phyloP scores from a whole-genome alignment of 805 yeast species.

The Suhomyces sp. region DNA sequence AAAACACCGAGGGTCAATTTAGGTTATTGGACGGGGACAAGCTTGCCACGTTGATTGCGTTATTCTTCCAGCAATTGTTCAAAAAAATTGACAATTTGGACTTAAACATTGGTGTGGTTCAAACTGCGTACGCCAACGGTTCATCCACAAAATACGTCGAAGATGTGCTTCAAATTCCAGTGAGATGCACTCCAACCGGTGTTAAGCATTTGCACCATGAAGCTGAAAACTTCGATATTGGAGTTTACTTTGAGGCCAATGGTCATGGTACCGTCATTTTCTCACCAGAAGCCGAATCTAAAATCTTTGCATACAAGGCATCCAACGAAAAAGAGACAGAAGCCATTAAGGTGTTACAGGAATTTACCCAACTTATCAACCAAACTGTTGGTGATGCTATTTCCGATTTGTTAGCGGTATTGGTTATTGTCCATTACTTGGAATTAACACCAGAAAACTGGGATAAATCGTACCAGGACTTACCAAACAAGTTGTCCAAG shows the following conservation, averaged over 20 bases:
- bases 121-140: constrained; percentile 98
- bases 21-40: constrained; percentile 87
- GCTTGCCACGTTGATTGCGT: constrained; percentile 81
- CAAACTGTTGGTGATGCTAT: constrained; percentile 99
- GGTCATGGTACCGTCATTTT: constrained; percentile 98
- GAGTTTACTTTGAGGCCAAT: constrained; percentile 96
- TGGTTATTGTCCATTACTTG: constrained; percentile 59
- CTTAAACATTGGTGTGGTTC: constrained; percentile 75
- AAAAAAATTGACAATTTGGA: constrained; percentile 47
- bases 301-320: constrained; percentile 34
- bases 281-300: constrained; percentile 47
- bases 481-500: constrained; percentile 83
- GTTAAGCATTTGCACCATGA: constrained; percentile 96
- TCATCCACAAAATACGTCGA: constrained; percentile 74
- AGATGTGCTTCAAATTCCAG: constrained; percentile 66
- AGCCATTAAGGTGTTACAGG: constrained; percentile 54
- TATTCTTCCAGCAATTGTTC: constrained; percentile 53
- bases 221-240: constrained; percentile 80
- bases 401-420: constrained; percentile 80
- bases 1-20: constrained; percentile 40
- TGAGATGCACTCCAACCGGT: constrained; percentile 89
- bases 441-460: constrained; percentile 64
- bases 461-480: constrained; percentile 75
- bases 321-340: constrained; percentile 42
- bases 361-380: constrained; percentile 73